Base-by-base conservation (phyloP, 2,329 filamentous ascomycete species). In the Aspergillus tanneri region DNA sequence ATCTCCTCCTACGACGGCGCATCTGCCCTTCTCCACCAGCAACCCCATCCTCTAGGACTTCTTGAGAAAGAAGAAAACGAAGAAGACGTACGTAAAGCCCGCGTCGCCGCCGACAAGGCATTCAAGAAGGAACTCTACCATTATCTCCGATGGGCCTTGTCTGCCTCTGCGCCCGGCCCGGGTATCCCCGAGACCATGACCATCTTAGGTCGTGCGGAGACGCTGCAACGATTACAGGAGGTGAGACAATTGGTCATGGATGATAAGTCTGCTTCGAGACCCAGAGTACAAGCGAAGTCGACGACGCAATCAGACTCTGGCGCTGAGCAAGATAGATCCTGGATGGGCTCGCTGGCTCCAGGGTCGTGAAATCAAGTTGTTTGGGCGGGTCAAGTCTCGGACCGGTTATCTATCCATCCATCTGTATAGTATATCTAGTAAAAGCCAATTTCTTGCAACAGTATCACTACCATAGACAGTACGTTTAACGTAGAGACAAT, bases 71-170 rank as follows among this genome's bases (percentile, higher is more conserved):
- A n/a, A n/a, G n/a, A n/a, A n/a, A n/a, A n/a, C n/a, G 68, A 64
- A 40, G 55, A 54, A n/a, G 64, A 67, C 54, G 34, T 28, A 3
- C 50, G 51, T 30, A 50, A 46, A 34, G 27, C 49, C 5, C 48
- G 58, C 3, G 44, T 62, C 6, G 39, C 52, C 4, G 50, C 61
- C 3, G 62, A 67, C 40, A 71, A 71, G 42, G 36, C 60, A 14
- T 71, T 72, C 53, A 74, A 71, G 49, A 75, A 70, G 44, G 66
- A 76, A 42, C 55, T 83, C 4, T 78, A 82, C 64, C 67, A 75
- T 47, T 82, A 79, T 57, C 65, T 85, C 44, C 74, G 82, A 43
- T 79, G 79, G 73, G 80, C 78, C 2, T 54, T 85, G 19, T 71
- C 74, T 2, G 78, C 72, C 32, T 79, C 78, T 2, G 68, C 68